A percentile compares a stretch with the other conserved stretches of the same genome.
phyloP scores from a whole-genome alignment of 2,329 filamentous ascomycete species.

The Neocatenulostroma microsporum region DNA sequence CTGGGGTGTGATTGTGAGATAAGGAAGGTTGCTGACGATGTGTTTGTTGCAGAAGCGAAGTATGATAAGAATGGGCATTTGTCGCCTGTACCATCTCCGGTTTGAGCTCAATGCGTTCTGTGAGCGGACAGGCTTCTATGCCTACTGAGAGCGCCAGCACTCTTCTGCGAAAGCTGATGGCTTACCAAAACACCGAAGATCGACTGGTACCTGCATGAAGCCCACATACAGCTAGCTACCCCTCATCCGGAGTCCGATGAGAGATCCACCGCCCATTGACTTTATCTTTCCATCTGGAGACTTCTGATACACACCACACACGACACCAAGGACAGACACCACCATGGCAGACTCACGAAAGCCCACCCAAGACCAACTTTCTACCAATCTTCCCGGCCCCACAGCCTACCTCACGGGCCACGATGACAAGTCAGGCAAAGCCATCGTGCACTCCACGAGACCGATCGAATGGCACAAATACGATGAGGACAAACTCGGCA shows the following conservation, averaged over 20 bases:
- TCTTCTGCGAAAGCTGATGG: no score
- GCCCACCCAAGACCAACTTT: slow-evolving; percentile 24
- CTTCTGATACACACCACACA: neutral
- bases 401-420: slow-evolving; percentile 31
- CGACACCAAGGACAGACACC: neutral
- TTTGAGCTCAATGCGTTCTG: no score
- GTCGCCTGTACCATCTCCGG: slow-evolving; percentile 43
- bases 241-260: neutral
- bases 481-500: slow-evolving; percentile 40
- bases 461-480: slow-evolving; percentile 28
- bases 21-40: neutral
- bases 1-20: no score
- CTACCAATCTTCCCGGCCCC: slow-evolving; percentile 24
- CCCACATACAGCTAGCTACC: slow-evolving; percentile 1
- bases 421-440: slow-evolving; percentile 24
- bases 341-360: no score
- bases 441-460: slow-evolving; percentile 25
- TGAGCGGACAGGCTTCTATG: no score
- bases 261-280: no score
- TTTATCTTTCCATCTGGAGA: no score
- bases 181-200: no score
- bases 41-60: slow-evolving; percentile 56
- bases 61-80: slow-evolving; percentile 75
- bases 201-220: no score
- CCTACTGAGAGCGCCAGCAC: no score